phyloP scores from a whole-genome alignment of 305 asterid genomes.

The Fraxinus paxiana region DNA sequence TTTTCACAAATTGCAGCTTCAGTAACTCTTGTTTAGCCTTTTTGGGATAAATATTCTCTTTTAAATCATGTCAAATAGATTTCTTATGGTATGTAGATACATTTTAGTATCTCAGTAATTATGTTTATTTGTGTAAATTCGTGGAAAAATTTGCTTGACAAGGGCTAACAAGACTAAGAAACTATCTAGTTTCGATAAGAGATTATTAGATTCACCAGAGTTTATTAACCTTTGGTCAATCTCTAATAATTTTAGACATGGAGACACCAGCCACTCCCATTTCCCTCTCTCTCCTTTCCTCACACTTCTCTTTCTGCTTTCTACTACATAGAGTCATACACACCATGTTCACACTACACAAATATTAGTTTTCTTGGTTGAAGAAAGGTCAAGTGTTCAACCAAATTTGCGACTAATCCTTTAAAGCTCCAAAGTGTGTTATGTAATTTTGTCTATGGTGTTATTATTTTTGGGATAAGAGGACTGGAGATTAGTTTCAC shows the following conservation, averaged over 20 bases:
- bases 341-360: background rate
- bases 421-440: background rate
- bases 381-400: background rate
- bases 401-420: background rate
- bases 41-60: background rate
- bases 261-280: background rate
- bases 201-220: background rate
- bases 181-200: background rate
- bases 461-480: background rate
- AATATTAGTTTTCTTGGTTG: background rate
- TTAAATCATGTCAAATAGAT: background rate
- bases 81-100: background rate
- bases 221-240: background rate
- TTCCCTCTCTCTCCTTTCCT: background rate
- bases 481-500: background rate
- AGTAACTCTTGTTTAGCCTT: background rate
- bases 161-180: background rate
- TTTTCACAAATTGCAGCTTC: background rate
- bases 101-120: background rate
- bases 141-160: background rate
- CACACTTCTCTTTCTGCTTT: background rate
- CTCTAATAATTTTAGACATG: background rate
- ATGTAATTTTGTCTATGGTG: background rate
- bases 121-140: background rate
- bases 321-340: background rate